A percentile compares a stretch with the other conserved stretches of the same genome.
phyloP scores from a whole-genome alignment of 2,329 filamentous ascomycete species.

The Fusarium dlaminii region DNA sequence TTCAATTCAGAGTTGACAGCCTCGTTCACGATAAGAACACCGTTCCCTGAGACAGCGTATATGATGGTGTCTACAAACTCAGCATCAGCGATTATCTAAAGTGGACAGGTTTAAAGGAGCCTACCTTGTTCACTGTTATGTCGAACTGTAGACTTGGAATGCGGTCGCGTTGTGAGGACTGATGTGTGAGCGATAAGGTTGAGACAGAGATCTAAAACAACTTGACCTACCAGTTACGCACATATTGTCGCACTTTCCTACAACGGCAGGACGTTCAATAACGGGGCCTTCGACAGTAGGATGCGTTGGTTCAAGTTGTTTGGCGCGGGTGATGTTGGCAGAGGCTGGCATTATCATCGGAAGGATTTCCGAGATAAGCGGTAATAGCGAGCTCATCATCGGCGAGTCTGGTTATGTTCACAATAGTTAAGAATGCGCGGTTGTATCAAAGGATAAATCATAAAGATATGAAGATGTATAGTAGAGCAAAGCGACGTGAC shows the following conservation, averaged over 20 bases:
- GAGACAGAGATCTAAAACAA: neutral
- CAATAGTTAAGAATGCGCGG: neutral
- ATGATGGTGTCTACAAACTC: conserved; percentile 69
- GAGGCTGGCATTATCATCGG: conserved; percentile 67
- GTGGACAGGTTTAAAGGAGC: conserved; percentile 9
- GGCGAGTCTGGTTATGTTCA: neutral
- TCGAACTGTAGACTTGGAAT: conserved; percentile 69
- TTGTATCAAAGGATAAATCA: neutral
- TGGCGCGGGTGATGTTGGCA: conserved; percentile 65
- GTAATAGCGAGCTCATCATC: conserved; percentile 62
- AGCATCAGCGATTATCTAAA: neutral
- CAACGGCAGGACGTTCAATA: conserved; percentile 63
- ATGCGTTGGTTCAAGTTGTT: conserved; percentile 54
- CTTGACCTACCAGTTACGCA: conserved; percentile 69
- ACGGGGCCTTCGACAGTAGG: conserved; percentile 47
- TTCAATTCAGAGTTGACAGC: conserved; percentile 61
- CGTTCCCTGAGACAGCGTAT: conserved; percentile 70
- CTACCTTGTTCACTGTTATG: conserved; percentile 76
- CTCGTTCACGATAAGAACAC: conserved; percentile 67
- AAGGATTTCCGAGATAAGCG: conserved; percentile 65
- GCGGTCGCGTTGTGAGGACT: conserved; percentile 72
- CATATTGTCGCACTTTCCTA: conserved; percentile 70
- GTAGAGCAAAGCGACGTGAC: neutral
- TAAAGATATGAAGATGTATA: neutral
- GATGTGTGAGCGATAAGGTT: neutral